Evolutionary conservation across 1,284 basidiomycete genomes (phyloP).

Genomic region (Coriolopsis trogii): DNA sequence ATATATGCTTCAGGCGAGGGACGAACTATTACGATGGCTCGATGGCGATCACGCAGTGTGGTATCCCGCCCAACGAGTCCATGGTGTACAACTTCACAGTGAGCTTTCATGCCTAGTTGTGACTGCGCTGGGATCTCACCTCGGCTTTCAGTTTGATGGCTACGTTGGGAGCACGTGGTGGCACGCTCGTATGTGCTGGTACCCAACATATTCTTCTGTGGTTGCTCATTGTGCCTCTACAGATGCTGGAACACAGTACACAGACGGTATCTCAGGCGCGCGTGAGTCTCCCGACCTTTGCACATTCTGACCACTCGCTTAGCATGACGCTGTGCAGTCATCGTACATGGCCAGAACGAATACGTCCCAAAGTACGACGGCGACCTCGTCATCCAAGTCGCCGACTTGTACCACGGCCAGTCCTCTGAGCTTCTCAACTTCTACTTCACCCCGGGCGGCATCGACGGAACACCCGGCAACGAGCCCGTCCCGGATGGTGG

Average conservation of each 20-base stretch:
- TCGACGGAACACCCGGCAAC: slow-evolving; percentile 37
- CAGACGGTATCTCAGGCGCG: slow-evolving; percentile 49
- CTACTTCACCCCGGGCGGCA: slow-evolving; percentile 36
- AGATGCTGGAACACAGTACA: slow-evolving; percentile 42
- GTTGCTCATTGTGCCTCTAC: not conserved
- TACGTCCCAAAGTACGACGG: slow-evolving; percentile 37
- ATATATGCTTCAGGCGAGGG: slow-evolving; percentile 32
- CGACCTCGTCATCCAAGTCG: slow-evolving; percentile 39
- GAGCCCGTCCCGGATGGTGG: slow-evolving; percentile 44
- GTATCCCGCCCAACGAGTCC: slow-evolving; percentile 47
- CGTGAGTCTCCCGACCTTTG: slow-evolving; percentile 8
- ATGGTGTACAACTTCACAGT: slow-evolving; percentile 48
- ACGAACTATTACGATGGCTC: slow-evolving; percentile 50
- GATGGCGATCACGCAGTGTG: slow-evolving; percentile 51
- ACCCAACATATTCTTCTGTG: not conserved
- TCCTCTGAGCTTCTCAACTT: slow-evolving; percentile 32
- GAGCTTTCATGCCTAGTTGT: no score
- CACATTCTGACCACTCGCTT: no score
- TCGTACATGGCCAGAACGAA: slow-evolving; percentile 30
- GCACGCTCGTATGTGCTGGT: slow-evolving; percentile 23
- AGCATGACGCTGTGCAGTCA: slow-evolving; percentile 19
- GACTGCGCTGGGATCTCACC: no score
- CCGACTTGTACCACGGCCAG: slow-evolving; percentile 41
- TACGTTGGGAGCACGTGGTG: slow-evolving; percentile 28
- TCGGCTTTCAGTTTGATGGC: slow-evolving; percentile 18